Base-by-base conservation (phyloP, 768 basidiomycete genomes). In the Lactifluus volemus region DNA sequence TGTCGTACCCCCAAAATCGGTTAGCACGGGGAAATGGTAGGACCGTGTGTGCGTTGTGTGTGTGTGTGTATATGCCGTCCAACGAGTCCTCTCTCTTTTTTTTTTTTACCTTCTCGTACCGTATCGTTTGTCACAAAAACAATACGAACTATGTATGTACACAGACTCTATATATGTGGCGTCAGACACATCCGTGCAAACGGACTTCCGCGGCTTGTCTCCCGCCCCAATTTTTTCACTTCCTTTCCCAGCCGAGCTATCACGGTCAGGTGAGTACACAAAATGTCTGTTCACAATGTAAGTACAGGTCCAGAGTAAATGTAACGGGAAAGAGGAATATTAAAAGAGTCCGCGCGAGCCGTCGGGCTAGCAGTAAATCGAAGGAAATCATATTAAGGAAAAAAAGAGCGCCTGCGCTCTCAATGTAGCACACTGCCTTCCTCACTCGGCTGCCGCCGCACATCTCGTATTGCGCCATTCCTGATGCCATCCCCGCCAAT, bases 271-370 rank as follows among this genome's bases (percentile, higher is more conserved):
- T 54, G 39, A 63, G 56, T 63, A 63, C 61, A 62, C 25, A 25
- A 25, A 25, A 25, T 42, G 57, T 63, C 61, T 63, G 34, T n/a
- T 21, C 51, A 41, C 42, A 29, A 49, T 62, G 47, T 63, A 58
- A 63, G 52, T 63, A 63, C 57, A 58, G 5, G 56, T 49, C 61
- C 52, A 58, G 14, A 52, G 58, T 58, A 53, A 62, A 52, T 45
- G 42, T 38, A 52, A 49, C 21, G 50, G 49, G 19, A 7, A 45
- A 44, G 50, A 44, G 50, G 44, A 21, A 32, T 51, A 36, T 12
- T 10, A 15, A 47, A 25, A 14, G 21, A 34, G 47, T 58, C 60
- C 54, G 21, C 5, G 51, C 59, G 39, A 60, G 49, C 48, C 15
- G 42, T 42, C 30, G 38, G 32, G 56, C 56, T 58, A 53, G 56